Evolutionary conservation across 2,329 filamentous ascomycete genomes (phyloP).

Genomic region (Emmonsiellopsis sp.): DNA sequence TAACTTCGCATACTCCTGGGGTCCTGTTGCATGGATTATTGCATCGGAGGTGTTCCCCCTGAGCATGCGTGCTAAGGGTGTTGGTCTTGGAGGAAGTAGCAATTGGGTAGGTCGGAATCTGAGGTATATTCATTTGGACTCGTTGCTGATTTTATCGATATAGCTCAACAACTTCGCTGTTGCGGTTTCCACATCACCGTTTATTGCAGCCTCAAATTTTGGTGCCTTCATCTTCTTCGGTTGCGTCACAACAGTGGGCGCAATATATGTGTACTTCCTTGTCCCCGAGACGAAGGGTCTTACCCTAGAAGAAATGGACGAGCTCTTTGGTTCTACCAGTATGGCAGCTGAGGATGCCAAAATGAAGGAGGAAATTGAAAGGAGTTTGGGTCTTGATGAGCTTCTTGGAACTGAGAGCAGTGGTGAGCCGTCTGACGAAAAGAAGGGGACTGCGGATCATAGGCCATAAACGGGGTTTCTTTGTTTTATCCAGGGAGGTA

Average conservation of each 20-base stretch:
- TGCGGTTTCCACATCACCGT: conserved; percentile 59
- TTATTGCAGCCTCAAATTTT: conserved; percentile 61
- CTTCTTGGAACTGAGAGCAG: neutral
- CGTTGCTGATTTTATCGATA: neutral
- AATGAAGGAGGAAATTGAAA: neutral
- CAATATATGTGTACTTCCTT: conserved; percentile 27
- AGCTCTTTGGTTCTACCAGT: conserved; percentile 4
- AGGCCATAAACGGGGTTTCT: too few relatives aligned
- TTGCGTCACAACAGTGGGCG: conserved; percentile 35
- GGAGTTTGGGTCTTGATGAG: neutral
- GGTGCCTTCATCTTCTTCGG: conserved; percentile 56
- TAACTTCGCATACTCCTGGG: conserved; percentile 66
- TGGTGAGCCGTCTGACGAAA: neutral
- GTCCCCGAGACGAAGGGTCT: conserved; percentile 47
- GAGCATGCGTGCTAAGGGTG: conserved; percentile 53
- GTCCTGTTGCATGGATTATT: conserved; percentile 62
- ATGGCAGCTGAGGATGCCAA: conserved; percentile 2
- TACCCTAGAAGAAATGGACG: conserved; percentile 44
- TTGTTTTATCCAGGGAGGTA: too few relatives aligned
- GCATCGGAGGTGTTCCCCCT: conserved; percentile 66
- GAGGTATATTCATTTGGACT: conserved; percentile 7
- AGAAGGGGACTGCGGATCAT: too few relatives aligned
- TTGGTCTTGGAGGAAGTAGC: conserved; percentile 21
- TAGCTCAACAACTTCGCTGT: conserved; percentile 53
- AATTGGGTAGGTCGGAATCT: conserved; percentile 19